These are phyloP conservation scores for Candida sojae DNA, from an alignment of 1,139 yeast genomes.

Conservation along the genomic window DNA sequence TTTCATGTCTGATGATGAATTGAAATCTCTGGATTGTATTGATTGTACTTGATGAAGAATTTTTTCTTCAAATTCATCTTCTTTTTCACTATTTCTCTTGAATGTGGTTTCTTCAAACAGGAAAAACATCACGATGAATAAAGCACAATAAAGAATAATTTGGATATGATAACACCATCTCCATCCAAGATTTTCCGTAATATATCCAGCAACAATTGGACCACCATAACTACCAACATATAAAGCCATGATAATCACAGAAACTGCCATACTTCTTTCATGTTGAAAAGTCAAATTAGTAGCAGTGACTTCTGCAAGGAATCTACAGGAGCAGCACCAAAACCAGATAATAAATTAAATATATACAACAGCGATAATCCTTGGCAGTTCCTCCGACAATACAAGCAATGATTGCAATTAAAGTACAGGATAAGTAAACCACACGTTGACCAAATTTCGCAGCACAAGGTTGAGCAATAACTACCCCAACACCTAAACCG, in stretches of 20 bases:
- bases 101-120: constrained; percentile 49
- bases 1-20: constrained; percentile 11
- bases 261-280: constrained; percentile 44
- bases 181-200: constrained; percentile 41
- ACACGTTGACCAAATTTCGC: constrained; percentile 41
- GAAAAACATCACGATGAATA: constrained; percentile 42
- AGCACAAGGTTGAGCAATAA: constrained; percentile 43
- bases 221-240: constrained; percentile 46
- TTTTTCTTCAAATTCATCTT: constrained; percentile 17
- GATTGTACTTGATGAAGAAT: constrained; percentile 28
- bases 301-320: constrained; percentile 50
- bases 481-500: constrained; percentile 41
- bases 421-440: constrained; percentile 36
- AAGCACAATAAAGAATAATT: constrained; percentile 48
- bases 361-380: constrained; percentile 29
- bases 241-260: constrained; percentile 41
- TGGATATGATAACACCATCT: constrained; percentile 48
- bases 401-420: constrained; percentile 33
- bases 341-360: constrained; percentile 36
- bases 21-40: constrained; percentile 15
- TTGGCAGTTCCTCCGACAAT: constrained; percentile 37
- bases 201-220: constrained; percentile 48
- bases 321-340: constrained; percentile 53
- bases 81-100: constrained; percentile 19
- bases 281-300: constrained; percentile 52